Evolutionary conservation across 352 stramenopile genomes (phyloP), one percentile per base, ranked within the genome.

Genomic region (Pythium myriotylum): DNA sequence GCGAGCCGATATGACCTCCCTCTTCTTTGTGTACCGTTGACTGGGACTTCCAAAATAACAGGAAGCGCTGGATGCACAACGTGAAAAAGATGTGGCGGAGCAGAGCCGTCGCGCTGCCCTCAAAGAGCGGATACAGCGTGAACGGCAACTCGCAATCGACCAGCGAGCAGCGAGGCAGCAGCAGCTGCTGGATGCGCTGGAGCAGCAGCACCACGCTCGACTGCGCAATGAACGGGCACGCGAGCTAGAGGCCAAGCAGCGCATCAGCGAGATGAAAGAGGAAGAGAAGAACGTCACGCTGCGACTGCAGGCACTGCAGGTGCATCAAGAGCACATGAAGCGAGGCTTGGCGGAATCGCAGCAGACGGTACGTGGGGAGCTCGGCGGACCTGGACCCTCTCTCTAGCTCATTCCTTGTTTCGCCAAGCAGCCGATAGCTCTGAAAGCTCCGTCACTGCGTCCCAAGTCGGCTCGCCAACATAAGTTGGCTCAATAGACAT

Each of bases 261-360:
- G 77, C 41, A 59, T 89, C 9, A 46, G 79, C 17, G 67, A 73
- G 41, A 82, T 89, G 66, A 68, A 69, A 12, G 66, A 89, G 24
- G 80, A 89, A 54, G 80, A 89, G 62, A 76, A 69, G 32, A 84
- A 81, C 48, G 35, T 88, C 22, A 41, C 63, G 24, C 33, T 89
- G 14, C 74, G 80, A 22, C 47, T 89, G 22, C 72, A 89, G 50
- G 78, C 77, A 20, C 76, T 89, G 29, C 66, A 73, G 29, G 68
- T 84, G n/a, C 80, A 86, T 35, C 77, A 86, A 32, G 49, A 77
- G 29, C 69, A 79, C 52, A 74, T 88, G 54, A 57, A 76, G 22
- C 68, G 59, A 13, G 56, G 57, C 2, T 24, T 68, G 12, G 24
- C 65, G n/a, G 59, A n/a, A 10, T 19, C 22, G 10, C 27, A 37